These are phyloP conservation scores for Paecilomyces sp. DNA, from an alignment of 2,329 filamentous ascomycete species.

Conservation along the genomic window DNA sequence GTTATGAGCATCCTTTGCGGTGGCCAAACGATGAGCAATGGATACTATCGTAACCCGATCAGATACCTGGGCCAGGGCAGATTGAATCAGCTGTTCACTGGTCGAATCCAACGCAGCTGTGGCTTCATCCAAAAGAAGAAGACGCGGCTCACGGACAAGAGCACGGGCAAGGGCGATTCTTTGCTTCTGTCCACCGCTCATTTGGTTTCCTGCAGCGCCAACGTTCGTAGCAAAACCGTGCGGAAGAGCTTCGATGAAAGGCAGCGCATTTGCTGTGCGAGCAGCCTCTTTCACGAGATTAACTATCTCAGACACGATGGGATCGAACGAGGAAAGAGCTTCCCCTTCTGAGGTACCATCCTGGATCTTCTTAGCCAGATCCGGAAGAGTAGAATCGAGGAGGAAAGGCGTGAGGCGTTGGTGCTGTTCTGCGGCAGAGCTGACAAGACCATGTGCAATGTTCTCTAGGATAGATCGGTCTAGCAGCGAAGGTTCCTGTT, in stretches of 20 bases:
- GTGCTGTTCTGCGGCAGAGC: constrained; percentile 20
- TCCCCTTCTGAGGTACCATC: constrained; percentile 15
- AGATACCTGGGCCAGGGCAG: constrained; percentile 21
- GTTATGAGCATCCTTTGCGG: constrained; percentile 29
- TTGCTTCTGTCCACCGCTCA: constrained; percentile 71
- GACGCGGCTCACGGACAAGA: constrained; percentile 74
- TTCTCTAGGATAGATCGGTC: constrained; percentile 49
- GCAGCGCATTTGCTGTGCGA: constrained; percentile 16
- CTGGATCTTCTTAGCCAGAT: constrained; percentile 17
- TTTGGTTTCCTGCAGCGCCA: constrained; percentile 17
- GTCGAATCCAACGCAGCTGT: constrained; percentile 30
- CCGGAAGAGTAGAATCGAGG: constrained; percentile 16
- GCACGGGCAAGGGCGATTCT: constrained; percentile 83
- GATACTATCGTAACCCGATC: constrained; percentile 25
- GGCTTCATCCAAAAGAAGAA: constrained; percentile 48
- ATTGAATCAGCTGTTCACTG: constrained; percentile 28
- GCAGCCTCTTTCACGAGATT: constrained; percentile 21
- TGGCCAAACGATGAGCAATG: constrained; percentile 31
- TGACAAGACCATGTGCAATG: constrained; percentile 45
- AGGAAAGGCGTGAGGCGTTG: constrained; percentile 16
- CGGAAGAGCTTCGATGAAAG: constrained; percentile 19
- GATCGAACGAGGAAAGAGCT: constrained; percentile 14
- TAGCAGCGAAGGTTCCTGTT: constrained; percentile 46
- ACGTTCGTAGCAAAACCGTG: constrained; percentile 28
- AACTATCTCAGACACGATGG: constrained; percentile 20